These are phyloP conservation scores for Clathrospora elynae DNA, from an alignment of 2,329 filamentous ascomycete species.

Conservation along the genomic window DNA sequence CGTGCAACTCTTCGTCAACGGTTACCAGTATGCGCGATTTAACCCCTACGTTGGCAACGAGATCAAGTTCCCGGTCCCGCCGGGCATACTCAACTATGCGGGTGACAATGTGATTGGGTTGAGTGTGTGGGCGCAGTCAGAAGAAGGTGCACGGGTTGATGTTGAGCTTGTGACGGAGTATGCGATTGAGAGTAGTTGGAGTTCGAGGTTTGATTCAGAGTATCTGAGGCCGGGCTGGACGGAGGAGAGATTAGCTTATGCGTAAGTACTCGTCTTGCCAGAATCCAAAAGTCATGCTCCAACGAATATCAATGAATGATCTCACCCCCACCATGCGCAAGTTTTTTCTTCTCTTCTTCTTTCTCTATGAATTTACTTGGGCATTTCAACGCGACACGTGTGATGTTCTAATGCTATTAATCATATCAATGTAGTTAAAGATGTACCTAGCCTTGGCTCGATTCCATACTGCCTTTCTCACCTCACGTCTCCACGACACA, in stretches of 20 bases:
- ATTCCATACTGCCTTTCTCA: too few species aligned
- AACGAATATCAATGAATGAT: too few species aligned
- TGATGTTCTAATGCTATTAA: too few species aligned
- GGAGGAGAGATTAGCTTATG: constrained; percentile 41
- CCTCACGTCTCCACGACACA: too few species aligned
- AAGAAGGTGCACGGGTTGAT: constrained; percentile 56
- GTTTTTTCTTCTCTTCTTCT: too few species aligned
- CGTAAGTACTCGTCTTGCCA: too few species aligned
- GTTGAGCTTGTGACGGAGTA: constrained; percentile 61
- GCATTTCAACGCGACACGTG: too few species aligned
- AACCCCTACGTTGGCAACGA: constrained; percentile 67
- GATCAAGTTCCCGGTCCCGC: constrained; percentile 63
- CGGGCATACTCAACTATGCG: constrained; percentile 62
- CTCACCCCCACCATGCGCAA: too few species aligned
- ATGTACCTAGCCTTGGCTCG: too few species aligned
- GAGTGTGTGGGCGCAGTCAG: constrained; percentile 64
- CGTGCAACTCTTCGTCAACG: constrained; percentile 66
- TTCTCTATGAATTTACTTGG: too few species aligned
- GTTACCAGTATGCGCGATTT: constrained; percentile 67
- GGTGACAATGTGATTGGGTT: constrained; percentile 64
- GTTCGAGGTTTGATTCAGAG: constrained; percentile 55
- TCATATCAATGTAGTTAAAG: too few species aligned
- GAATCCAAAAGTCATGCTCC: too few species aligned
- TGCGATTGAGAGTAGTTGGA: constrained; percentile 59
- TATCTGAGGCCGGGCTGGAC: constrained; percentile 60